Evolutionary conservation across 164 flowering plant genomes (phyloP).

Genomic region (Umbellularia californica): DNA sequence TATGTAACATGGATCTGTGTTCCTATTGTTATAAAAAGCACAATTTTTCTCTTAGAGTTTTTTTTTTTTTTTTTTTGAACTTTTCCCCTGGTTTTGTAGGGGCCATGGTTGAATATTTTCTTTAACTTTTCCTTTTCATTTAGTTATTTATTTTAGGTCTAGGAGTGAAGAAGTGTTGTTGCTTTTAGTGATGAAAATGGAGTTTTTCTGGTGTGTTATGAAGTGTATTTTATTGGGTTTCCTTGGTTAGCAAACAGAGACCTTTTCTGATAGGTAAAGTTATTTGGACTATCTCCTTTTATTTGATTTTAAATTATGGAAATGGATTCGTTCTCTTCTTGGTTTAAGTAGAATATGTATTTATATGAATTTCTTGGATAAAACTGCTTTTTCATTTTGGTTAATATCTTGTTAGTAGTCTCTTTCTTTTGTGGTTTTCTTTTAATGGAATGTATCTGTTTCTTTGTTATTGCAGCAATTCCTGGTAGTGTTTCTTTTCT

Average conservation of each 20-base stretch:
- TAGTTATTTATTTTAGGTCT: no score
- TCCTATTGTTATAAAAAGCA: no score
- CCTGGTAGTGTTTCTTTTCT: slow-evolving; percentile 11
- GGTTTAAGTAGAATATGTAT: no score
- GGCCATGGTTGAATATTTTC: no score
- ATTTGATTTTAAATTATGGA: no score
- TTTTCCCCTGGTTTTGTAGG: neutral
- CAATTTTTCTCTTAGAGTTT: neutral
- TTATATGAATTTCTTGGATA: neutral
- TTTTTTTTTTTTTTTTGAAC: neutral
- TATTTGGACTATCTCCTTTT: no score
- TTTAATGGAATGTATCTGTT: neutral
- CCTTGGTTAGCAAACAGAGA: no score
- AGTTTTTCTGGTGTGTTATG: no score
- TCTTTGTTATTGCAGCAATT: slow-evolving; percentile 20
- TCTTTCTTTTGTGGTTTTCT: neutral
- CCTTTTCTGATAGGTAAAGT: no score
- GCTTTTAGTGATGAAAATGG: neutral
- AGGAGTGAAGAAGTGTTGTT: neutral
- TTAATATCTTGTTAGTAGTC: neutral
- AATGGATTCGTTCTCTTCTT: no score
- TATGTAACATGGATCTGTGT: neutral
- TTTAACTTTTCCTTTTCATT: neutral
- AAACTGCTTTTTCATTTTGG: neutral
- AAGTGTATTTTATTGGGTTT: neutral